phyloP scores from a whole-genome alignment of 1,284 basidiomycete species.

The Pisolithus thermaeus region DNA sequence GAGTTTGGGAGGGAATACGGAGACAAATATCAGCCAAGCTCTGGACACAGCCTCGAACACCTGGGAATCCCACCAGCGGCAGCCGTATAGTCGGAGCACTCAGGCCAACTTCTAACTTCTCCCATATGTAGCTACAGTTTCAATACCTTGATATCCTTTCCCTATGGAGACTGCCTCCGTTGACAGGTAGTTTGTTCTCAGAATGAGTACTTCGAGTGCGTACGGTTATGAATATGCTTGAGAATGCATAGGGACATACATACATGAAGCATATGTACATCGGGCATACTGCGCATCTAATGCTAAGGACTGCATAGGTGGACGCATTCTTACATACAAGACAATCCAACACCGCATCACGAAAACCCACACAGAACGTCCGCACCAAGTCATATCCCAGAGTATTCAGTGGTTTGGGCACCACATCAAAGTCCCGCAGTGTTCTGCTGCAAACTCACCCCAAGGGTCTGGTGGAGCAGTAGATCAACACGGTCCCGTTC shows the following conservation, averaged over 20 bases:
- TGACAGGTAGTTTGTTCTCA: no score
- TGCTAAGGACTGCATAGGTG: no score
- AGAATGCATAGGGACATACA: not conserved
- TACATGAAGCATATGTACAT: not conserved
- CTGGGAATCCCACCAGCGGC: no score
- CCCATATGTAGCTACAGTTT: not conserved
- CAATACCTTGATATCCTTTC: not conserved
- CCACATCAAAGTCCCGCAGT: not conserved
- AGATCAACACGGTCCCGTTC: slow-evolving; percentile 64
- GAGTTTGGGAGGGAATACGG: no score
- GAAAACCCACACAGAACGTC: no score
- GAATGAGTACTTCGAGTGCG: not conserved
- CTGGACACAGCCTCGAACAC: no score
- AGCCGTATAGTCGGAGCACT: no score
- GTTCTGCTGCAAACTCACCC: slow-evolving; percentile 25
- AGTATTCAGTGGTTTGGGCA: not conserved
- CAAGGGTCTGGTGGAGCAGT: slow-evolving; percentile 58
- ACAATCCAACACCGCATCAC: no score
- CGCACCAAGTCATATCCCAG: not conserved
- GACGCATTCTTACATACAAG: no score
- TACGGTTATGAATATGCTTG: not conserved
- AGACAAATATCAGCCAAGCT: no score
- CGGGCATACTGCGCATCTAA: not conserved
- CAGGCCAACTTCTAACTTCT: no score
- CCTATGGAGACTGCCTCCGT: no score